Evolutionary conservation across 352 stramenopile species (phyloP).

Genomic region (Globisporangium yorkense): DNA sequence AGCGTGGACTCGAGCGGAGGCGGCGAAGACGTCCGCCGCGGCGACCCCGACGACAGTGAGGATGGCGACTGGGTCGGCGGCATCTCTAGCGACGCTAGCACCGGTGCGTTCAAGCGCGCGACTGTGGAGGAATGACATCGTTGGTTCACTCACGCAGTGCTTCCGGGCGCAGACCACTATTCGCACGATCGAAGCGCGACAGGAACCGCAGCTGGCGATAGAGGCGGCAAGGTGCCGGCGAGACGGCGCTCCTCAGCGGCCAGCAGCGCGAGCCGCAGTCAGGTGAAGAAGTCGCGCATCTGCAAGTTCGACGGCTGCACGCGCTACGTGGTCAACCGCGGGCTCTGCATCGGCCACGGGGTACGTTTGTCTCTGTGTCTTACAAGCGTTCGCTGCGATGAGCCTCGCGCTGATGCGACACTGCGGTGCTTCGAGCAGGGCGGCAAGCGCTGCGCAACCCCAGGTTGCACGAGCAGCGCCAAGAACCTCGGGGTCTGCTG

Average conservation of each 20-base stretch:
- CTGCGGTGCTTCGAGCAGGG: constrained; percentile 23
- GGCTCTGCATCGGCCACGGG: constrained; percentile 70
- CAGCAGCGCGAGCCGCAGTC: background rate
- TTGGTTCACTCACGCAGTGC: background rate
- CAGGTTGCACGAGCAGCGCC: constrained; percentile 60
- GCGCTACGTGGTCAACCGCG: constrained; percentile 69
- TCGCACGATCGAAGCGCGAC: background rate
- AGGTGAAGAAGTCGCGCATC: constrained; percentile 63
- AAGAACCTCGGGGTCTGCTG: constrained; percentile 75
- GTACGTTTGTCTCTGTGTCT: constrained; percentile 13
- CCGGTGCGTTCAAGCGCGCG: constrained; percentile 6
- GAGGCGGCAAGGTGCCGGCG: background rate
- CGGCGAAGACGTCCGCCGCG: background rate
- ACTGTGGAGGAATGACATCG: background rate
- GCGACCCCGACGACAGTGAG: constrained; percentile 10
- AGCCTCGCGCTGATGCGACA: background rate
- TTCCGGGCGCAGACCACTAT: background rate
- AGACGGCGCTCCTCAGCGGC: background rate
- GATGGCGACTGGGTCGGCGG: constrained; percentile 12
- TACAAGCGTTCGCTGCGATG: background rate
- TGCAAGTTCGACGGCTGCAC: constrained; percentile 76
- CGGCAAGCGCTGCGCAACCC: constrained; percentile 59
- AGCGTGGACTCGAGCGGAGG: constrained; percentile 2
- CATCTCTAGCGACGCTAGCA: constrained; percentile 24
- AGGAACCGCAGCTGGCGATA: background rate